Conservation (phyloP, 805 yeast genomes). For the Spathaspora arborariae region DNA sequence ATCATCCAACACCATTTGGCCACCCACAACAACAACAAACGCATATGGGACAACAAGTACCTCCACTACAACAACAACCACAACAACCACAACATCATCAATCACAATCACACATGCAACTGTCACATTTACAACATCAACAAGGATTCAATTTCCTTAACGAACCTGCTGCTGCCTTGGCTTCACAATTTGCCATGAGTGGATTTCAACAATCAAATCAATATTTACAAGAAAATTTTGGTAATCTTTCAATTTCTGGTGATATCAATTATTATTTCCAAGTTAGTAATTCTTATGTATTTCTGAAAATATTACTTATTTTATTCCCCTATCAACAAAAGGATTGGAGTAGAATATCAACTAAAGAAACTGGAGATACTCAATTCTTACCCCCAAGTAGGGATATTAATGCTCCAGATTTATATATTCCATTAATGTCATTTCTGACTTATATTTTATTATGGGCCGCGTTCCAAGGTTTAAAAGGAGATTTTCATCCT, state of each 20-base stretch:
- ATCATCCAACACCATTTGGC: slow-evolving; percentile 17
- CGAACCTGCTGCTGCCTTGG: slow-evolving; percentile 80
- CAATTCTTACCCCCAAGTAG: slow-evolving; percentile 71
- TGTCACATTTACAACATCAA: too few relatives aligned
- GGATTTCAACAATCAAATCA: slow-evolving; percentile 82
- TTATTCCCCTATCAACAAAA: slow-evolving; percentile 82
- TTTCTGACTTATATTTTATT: slow-evolving; percentile 80
- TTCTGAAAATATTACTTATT: slow-evolving; percentile 66
- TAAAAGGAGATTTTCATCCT: slow-evolving; percentile 89
- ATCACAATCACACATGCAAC: too few relatives aligned
- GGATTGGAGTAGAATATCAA: slow-evolving; percentile 68
- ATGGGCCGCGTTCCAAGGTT: slow-evolving; percentile 81
- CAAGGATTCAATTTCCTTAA: slow-evolving; percentile 47
- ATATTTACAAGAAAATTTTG: slow-evolving; percentile 70
- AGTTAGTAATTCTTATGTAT: slow-evolving; percentile 84
- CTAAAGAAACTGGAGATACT: slow-evolving; percentile 16
- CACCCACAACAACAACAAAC: slow-evolving; percentile 6
- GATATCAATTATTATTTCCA: slow-evolving; percentile 84
- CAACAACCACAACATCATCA: slow-evolving; percentile 13
- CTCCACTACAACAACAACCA: slow-evolving; percentile 14
- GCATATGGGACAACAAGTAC: slow-evolving; percentile 16
- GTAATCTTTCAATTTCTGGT: slow-evolving; percentile 42
- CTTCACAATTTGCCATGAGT: slow-evolving; percentile 81
- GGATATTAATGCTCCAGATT: slow-evolving; percentile 93
- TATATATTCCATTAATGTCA: slow-evolving; percentile 94